Evolutionary conservation across 176 grass and related monocot genomes (phyloP), one percentile per base, ranked within the genome.

Genomic region (Phoenix roebelenii): DNA sequence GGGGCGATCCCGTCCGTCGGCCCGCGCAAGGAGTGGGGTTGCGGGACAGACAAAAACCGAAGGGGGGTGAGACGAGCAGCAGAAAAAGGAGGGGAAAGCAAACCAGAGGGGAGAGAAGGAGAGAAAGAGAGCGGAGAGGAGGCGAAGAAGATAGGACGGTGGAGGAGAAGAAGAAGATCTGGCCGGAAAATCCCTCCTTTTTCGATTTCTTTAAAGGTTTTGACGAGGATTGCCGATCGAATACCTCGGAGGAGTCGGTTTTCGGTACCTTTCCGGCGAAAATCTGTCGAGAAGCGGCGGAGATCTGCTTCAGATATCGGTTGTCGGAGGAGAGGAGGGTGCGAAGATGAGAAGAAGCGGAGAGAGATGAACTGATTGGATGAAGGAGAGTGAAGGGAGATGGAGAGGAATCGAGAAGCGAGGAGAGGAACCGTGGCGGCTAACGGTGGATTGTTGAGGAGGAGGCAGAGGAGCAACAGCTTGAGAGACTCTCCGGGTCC

Each of bases 391-490:
- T 25, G 15, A 16, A 60, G 3, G 58, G 25, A 3, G 25, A 60
- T 60, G 58, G 58, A 60, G 23, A 60, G 58, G 58, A 60, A 30
- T 30, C 58, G 58, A 5, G 58, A 60, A 19, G 58, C 26, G 58
- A 60, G 58, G 29, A 60, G 58, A 60, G 58, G 58, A 60, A 60
- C 24, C 25, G 9, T 60, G 58, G 26, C 58, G 58, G 58, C 26
- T 15, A 60, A 60, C 58, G 58, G 58, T 17, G 58, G 58, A 3
- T 30, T 60, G 58, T 60, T 15, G 16, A 60, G 58, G n/a, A 60
- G 58, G 58, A 25, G 58, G 58, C 58, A 60, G 58, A 60, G 58
- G 16, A 60, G 16, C 25, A 25, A 23, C 4, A 25, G 58, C 23
- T 35, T 60, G 29, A 60, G 58, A 32, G 58, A 60, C 26, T 60